phyloP scores from a whole-genome alignment of 176 grass and related monocot genomes.

The Aegilops tauschii region DNA sequence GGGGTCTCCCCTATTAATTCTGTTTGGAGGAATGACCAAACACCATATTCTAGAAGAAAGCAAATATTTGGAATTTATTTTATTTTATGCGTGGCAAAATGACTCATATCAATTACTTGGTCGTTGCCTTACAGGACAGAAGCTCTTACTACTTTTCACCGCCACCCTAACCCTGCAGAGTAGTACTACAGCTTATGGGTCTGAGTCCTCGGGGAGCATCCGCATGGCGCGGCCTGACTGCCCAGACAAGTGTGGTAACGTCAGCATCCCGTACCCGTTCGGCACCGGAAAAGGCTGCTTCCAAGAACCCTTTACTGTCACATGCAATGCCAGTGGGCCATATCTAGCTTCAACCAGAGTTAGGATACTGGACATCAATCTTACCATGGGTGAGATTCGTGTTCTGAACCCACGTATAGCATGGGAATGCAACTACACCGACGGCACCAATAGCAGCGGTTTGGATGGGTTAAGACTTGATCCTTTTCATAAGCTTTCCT shows the following conservation, averaged over 20 bases:
- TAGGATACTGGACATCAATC: not conserved
- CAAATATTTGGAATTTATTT: not conserved
- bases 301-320: constrained; percentile 9
- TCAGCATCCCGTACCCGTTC: constrained; percentile 56
- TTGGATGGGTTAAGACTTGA: not conserved
- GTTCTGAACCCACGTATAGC: not conserved
- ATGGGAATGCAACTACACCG: not conserved
- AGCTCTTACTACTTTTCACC: not conserved
- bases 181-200: not conserved
- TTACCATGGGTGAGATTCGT: not conserved
- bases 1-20: not conserved
- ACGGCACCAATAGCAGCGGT: not conserved
- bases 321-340: not conserved
- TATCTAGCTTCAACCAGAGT: not conserved
- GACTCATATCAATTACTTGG: not conserved
- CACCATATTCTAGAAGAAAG: not conserved
- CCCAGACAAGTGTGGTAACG: constrained; percentile 32
- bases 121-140: not conserved
- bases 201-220: not conserved
- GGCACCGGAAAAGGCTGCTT: constrained; percentile 31
- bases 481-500: not conserved
- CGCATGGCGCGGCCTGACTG: not conserved
- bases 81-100: not conserved
- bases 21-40: not conserved
- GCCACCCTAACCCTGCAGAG: not conserved